These are phyloP conservation scores for Coniochaeta pulveracea DNA, from an alignment of 2,329 filamentous ascomycete genomes.

Conservation along the genomic window DNA sequence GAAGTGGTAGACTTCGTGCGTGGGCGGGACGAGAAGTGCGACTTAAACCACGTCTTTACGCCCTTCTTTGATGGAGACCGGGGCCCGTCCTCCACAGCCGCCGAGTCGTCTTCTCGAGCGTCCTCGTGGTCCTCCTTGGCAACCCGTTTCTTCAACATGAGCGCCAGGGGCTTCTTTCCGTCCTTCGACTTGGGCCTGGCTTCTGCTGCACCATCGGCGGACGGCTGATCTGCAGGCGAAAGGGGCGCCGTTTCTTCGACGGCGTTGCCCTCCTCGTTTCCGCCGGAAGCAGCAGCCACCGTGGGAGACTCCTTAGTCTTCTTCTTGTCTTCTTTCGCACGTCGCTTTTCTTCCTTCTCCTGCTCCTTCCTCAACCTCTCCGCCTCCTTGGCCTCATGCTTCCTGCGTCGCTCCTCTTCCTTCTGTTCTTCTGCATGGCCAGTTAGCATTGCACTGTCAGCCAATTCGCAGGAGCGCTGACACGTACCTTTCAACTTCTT, in stretches of 20 bases:
- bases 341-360: conserved; percentile 35
- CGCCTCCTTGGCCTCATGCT: conserved; percentile 36
- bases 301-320: conserved; percentile 24
- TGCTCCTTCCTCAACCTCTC: conserved; percentile 34
- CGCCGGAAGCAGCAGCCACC: too few species aligned
- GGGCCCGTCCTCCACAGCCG: conserved; percentile 3
- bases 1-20: conserved; percentile 16
- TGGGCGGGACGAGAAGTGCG: conserved; percentile 22
- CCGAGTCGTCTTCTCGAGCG: conserved; percentile 4
- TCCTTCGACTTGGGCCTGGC: not conserved
- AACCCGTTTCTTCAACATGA: not conserved
- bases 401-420: conserved; percentile 28
- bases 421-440: conserved; percentile 30
- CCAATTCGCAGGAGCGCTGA: not conserved
- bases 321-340: conserved; percentile 33
- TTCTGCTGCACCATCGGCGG: too few species aligned
- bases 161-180: conserved; percentile 1
- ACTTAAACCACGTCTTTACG: conserved; percentile 33
- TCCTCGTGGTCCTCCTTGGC: not conserved
- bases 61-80: conserved; percentile 16
- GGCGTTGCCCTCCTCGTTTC: not conserved
- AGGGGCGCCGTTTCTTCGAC: not conserved
- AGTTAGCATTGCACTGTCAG: conserved; percentile 12
- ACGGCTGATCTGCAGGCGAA: too few species aligned
- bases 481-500: conserved; percentile 48